phyloP scores from a whole-genome alignment of 305 asterid genomes.

The Solanum chacoense region DNA sequence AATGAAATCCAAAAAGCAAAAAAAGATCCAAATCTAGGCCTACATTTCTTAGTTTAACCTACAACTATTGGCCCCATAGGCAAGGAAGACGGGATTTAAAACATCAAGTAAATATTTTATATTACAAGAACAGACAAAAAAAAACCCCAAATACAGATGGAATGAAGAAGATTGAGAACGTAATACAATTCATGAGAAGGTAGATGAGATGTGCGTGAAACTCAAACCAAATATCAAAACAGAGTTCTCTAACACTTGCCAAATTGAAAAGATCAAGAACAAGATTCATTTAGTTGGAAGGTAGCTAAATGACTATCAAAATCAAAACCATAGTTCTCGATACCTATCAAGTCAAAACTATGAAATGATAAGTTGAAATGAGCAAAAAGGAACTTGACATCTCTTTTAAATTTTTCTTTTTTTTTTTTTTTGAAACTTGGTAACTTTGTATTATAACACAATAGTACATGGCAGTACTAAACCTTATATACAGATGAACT shows the following conservation, averaged over 20 bases:
- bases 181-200: neutral
- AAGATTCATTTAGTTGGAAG: neutral
- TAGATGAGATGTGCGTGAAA: neutral
- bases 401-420: neutral
- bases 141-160: neutral
- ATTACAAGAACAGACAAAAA: neutral
- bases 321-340: neutral
- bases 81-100: neutral
- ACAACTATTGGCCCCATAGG: neutral
- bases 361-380: neutral
- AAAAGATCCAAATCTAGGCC: neutral
- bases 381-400: neutral
- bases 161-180: neutral
- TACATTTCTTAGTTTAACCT: neutral
- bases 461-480: too few species aligned
- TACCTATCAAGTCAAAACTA: neutral
- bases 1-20: neutral
- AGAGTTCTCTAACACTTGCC: neutral
- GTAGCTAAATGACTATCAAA: neutral
- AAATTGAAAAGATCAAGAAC: neutral
- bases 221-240: neutral
- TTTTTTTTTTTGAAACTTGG: too few species aligned
- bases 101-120: neutral
- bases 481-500: too few species aligned
- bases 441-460: too few species aligned